Evolutionary conservation across 306 rosid species (phyloP).

Genomic region (Luffa acutangula): DNA sequence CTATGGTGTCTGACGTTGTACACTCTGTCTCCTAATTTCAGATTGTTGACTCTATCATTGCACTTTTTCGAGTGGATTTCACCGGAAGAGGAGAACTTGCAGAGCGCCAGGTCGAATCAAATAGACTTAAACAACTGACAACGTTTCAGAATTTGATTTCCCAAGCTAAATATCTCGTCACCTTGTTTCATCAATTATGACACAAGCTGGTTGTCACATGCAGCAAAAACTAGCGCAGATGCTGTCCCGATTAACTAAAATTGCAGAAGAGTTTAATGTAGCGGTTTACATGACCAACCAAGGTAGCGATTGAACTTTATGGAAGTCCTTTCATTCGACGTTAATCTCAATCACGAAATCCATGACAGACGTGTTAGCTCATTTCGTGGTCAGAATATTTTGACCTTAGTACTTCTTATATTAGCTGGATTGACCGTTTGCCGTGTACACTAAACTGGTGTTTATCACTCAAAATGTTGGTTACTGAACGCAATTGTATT

Average conservation of each 20-base stretch:
- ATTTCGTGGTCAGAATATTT: background rate
- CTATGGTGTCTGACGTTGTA: constrained; percentile 10
- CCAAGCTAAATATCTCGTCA: background rate
- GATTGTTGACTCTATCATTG: constrained; percentile 89
- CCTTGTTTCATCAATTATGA: constrained; percentile 13
- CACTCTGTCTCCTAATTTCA: constrained; percentile 17
- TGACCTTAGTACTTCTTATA: background rate
- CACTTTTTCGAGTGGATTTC: constrained; percentile 87
- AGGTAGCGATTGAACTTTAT: constrained; percentile 29
- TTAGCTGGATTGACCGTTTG: background rate
- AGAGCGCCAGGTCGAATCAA: constrained; percentile 71
- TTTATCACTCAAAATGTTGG: background rate
- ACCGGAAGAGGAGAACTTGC: constrained; percentile 97
- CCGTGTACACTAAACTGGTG: background rate
- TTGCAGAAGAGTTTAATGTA: constrained; percentile 87
- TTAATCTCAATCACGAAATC: background rate
- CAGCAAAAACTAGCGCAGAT: constrained; percentile 96
- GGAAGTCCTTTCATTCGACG: background rate
- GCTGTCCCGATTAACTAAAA: constrained; percentile 83
- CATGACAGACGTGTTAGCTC: background rate
- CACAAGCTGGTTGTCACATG: constrained; percentile 16
- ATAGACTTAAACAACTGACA: background rate
- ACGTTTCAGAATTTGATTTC: background rate
- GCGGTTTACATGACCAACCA: constrained; percentile 97
- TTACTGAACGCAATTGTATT: constrained; percentile 2